phyloP scores from a whole-genome alignment of 305 asterid species.

The Stenogyne calaminthoides region DNA sequence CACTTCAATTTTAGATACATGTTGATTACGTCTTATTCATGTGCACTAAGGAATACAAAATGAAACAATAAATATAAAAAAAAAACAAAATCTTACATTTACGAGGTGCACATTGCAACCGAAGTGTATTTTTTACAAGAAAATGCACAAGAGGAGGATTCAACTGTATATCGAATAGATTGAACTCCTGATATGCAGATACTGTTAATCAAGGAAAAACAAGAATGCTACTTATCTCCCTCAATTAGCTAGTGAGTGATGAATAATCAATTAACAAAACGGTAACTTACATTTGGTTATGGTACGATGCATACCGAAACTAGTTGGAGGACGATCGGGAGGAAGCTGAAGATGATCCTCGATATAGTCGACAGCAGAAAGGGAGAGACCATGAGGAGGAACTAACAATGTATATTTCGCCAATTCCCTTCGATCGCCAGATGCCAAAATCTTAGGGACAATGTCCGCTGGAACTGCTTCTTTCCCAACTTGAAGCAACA shows the following conservation, averaged over 20 bases:
- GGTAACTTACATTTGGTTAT: conserved; percentile 71
- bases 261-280: conserved; percentile 24
- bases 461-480: conserved; percentile 76
- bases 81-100: no score
- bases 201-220: neutral
- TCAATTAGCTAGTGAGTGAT: neutral
- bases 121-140: no score
- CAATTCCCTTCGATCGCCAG: conserved; percentile 75
- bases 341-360: conserved; percentile 70
- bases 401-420: conserved; percentile 61
- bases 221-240: no score
- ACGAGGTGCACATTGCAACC: no score
- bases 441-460: conserved; percentile 63
- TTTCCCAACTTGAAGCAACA: conserved; percentile 87
- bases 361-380: conserved; percentile 49
- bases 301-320: conserved; percentile 65
- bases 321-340: conserved; percentile 50
- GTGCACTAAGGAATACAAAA: no score
- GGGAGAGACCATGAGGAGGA: conserved; percentile 89
- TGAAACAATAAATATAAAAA: no score
- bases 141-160: no score
- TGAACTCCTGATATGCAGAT: neutral
- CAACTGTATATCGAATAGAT: neutral
- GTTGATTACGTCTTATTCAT: no score
- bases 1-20: no score